Base-by-base conservation (phyloP, 257 asterid species). In the Striga asiatica region DNA sequence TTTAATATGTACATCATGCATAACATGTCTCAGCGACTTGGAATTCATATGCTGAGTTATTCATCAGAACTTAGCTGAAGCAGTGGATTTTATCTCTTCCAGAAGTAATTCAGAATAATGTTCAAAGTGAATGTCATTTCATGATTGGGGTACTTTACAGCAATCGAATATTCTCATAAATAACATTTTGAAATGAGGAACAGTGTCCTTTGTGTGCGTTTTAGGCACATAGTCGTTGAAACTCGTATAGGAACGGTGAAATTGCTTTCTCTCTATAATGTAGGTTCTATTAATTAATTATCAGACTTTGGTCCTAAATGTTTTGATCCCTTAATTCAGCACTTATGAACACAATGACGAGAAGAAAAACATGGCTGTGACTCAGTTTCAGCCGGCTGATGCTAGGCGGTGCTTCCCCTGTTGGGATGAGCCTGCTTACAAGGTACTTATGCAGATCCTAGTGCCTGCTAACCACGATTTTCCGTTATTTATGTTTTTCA, bases 391-490 rank as follows among this genome's bases (percentile, higher is more conserved):
- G 69, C 97, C 97, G 60, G 97, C 96, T 46, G 97, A 89, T 76
- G 95, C 97, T n/a, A 81, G 97, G 65, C 76, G 94, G 17, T 89
- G 97, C 76, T 89, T 89, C 74, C 97, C 96, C 22, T 89, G 96
- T 68, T 89, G 95, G 97, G 97, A 89, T 76, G 97, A 89, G 65
- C 97, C 97, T 43, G 87, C 94, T 74, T 79, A 78, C 65, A 89
- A 89, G 97, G 97, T 89, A 71, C 51, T 67, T 31, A 11, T 7
- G 42, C 54, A 24, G 35, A 49, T 16, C 43, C 32, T 22, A n/a
- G n/a, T n/a, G n/a, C 34, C 20, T 37, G 34, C 56, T 21, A 4
- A 8, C 50, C 50, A 21, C 47, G 38, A 53, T 37, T 66, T 54
- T n/a, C n/a, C n/a, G n/a, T 59, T 52, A 27, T 47, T 39, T 29